Conservation (phyloP, 208 protist species). For the Trypanosoma mega region DNA sequence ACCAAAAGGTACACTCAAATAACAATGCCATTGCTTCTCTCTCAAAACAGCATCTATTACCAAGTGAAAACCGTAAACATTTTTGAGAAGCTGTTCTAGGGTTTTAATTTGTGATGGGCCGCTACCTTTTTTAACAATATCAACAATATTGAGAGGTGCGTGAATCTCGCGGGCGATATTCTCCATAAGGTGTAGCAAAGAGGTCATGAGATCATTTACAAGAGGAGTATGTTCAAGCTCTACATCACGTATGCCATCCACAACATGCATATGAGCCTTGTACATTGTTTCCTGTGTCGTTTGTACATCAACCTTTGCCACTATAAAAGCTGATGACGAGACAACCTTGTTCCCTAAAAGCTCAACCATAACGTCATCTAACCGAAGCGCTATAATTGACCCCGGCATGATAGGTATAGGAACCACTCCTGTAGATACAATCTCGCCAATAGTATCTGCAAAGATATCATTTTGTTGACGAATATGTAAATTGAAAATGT, state of each 20-base stretch:
- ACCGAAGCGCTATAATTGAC: conserved; percentile 12
- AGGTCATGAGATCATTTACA: conserved; percentile 8
- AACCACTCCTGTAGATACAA: conserved; percentile 4
- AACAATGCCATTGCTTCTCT: conserved; percentile 51
- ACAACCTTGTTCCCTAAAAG: conserved; percentile 23
- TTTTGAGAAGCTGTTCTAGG: conserved; percentile 16
- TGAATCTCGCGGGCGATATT: conserved; percentile 17
- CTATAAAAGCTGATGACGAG: conserved; percentile 11
- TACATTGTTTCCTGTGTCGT: conserved; percentile 10
- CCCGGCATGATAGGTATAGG: neutral
- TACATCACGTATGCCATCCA: conserved; percentile 20
- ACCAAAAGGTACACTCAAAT: conserved; percentile 41
- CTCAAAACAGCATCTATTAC: conserved; percentile 18
- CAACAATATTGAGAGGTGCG: conserved; percentile 6
- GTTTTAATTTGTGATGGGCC: conserved; percentile 1
- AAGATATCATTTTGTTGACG: conserved; percentile 21
- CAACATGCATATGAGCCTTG: conserved; percentile 23
- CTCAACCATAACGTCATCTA: conserved; percentile 22
- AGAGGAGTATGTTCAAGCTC: conserved; percentile 21
- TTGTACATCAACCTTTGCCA: conserved; percentile 19
- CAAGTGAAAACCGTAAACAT: conserved; percentile 29
- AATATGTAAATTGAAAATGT: conserved; percentile 42
- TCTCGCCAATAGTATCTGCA: conserved; percentile 8
- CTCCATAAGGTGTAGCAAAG: conserved; percentile 17
- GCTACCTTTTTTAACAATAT: neutral